Conservation (phyloP, 208 protist species). For the Trypanosoma avium region DNA sequence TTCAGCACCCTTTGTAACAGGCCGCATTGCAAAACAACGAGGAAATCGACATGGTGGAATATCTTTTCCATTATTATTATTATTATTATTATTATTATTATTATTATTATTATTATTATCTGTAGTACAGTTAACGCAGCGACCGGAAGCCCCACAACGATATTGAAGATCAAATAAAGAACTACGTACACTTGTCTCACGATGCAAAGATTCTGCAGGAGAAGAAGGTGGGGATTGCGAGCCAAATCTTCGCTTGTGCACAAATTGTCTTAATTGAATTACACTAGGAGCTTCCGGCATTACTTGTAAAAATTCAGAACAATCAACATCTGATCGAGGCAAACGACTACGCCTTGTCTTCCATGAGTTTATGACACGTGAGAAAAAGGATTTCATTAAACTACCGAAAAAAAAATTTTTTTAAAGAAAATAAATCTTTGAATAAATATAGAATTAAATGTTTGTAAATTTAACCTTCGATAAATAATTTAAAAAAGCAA, state of each 20-base stretch:
- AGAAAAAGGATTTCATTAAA: conserved; percentile 67
- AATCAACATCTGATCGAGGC: conserved; percentile 57
- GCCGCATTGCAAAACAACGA: conserved; percentile 68
- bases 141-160: conserved; percentile 73
- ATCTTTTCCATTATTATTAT: conserved; percentile 13
- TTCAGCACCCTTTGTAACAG: conserved; percentile 72
- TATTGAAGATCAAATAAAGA: conserved; percentile 73
- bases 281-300: conserved; percentile 39
- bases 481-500: too few species aligned
- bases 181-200: conserved; percentile 38
- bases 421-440: too few species aligned
- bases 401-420: too few species aligned
- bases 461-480: too few species aligned
- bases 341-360: conserved; percentile 46
- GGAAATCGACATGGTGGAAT: conserved; percentile 67
- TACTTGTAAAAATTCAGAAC: conserved; percentile 54
- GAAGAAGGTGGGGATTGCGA: conserved; percentile 13
- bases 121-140: conserved; percentile 45
- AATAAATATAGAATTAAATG: too few species aligned
- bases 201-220: conserved; percentile 24
- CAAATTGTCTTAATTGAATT: conserved; percentile 39
- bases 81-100: neutral
- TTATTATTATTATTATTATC: neutral
- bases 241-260: conserved; percentile 40
- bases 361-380: conserved; percentile 37